These are phyloP conservation scores for Aspergillus spinulosporus DNA, from an alignment of 2,329 filamentous ascomycete species.

Conservation along the genomic window DNA sequence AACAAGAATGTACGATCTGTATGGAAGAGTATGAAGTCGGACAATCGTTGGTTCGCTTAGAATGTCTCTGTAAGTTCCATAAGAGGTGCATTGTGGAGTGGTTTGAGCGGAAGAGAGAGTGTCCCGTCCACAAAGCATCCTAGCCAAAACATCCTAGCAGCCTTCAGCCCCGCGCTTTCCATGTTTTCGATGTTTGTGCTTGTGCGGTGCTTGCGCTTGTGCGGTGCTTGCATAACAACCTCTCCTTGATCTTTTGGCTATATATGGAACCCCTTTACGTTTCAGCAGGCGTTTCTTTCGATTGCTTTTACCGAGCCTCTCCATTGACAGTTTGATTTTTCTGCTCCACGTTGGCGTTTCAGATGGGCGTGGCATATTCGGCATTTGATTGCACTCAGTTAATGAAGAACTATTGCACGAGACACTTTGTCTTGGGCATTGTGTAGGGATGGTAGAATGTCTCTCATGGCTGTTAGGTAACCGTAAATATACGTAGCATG, in stretches of 20 bases:
- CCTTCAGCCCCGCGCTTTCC: background rate
- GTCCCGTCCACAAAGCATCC: conserved; percentile 59
- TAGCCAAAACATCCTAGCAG: conserved; percentile 9
- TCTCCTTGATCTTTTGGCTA: conserved; percentile 6
- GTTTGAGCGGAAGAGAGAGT: conserved; percentile 60
- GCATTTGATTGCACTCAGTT: conserved; percentile 2
- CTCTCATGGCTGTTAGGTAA: background rate
- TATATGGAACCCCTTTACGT: conserved; percentile 4
- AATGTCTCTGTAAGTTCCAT: conserved; percentile 66
- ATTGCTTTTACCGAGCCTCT: background rate
- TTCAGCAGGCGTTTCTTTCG: conserved; percentile 14
- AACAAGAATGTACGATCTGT: conserved; percentile 64
- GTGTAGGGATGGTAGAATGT: too few species aligned
- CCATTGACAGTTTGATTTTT: background rate
- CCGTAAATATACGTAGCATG: background rate
- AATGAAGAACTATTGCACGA: background rate
- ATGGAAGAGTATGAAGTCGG: conserved; percentile 65
- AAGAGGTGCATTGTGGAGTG: conserved; percentile 61
- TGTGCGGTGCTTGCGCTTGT: too few species aligned
- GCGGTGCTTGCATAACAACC: too few species aligned
- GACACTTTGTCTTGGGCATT: background rate
- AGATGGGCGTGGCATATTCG: conserved; percentile 7
- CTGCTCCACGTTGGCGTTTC: conserved; percentile 4
- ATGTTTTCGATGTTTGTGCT: too few species aligned
- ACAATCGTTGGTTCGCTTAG: conserved; percentile 59